These are phyloP conservation scores for Thalassiosira livingstoniorum DNA, from an alignment of 352 stramenopile species.

Conservation along the genomic window DNA sequence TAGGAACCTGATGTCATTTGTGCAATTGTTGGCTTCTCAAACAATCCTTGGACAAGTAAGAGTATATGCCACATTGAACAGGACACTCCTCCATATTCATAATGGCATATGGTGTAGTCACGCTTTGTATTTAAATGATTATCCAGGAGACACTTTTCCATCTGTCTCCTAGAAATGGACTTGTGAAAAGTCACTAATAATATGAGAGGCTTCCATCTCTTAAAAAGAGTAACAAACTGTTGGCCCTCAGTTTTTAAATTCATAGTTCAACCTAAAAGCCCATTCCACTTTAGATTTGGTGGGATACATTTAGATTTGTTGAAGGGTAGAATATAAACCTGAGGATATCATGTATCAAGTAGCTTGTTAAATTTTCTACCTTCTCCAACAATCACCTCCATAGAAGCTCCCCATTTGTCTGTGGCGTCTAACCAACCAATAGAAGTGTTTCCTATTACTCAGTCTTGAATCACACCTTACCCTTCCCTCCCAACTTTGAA, in stretches of 20 bases:
- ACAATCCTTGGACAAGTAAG: background rate
- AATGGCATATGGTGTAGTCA: conserved; percentile 11
- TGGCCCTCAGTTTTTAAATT: background rate
- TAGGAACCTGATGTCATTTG: conserved; percentile 38
- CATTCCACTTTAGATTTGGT: conserved; percentile 9
- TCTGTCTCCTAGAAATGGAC: background rate
- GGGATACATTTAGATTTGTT: conserved; percentile 4
- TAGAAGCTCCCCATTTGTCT: background rate
- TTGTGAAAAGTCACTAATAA: background rate
- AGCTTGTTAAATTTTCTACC: too few relatives aligned
- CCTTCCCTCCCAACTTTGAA: background rate
- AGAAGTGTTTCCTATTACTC: background rate
- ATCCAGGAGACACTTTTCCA: background rate
- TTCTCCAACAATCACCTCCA: too few relatives aligned
- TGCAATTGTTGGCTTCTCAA: background rate
- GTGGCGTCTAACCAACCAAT: background rate
- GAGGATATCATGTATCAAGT: too few relatives aligned
- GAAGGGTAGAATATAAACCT: too few relatives aligned
- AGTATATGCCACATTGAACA: conserved; percentile 18
- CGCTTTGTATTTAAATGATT: conserved; percentile 4
- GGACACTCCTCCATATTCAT: conserved; percentile 43
- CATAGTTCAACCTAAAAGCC: conserved; percentile 9
- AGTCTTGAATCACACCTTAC: background rate
- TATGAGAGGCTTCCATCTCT: conserved; percentile 18
- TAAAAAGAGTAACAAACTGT: background rate